Evolutionary conservation across 2,329 filamentous ascomycete genomes (phyloP), one percentile per base, ranked within the genome.

Genomic region (Arthrobotrys pseudoclavata): DNA sequence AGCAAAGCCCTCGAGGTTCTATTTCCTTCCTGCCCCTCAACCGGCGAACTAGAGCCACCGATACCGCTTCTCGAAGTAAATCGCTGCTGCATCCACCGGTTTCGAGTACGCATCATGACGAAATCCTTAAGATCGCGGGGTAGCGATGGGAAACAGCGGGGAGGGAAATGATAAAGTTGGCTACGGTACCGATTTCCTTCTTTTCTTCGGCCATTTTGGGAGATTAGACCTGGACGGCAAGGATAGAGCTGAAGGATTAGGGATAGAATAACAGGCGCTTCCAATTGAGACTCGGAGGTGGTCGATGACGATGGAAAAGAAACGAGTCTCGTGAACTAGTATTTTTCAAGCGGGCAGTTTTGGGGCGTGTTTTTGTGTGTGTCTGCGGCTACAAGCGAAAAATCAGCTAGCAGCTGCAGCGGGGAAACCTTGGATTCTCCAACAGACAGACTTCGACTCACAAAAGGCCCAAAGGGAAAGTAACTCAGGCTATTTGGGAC

Each of bases 81-180:
- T 63, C 47, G 42, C 60, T n/a, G 37, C 22, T 62, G 64, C 57
- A 55, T 20, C 45, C 53, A 66, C 31, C 57, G 20, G 47, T 66
- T 78, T 62, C 55, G 71, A 69, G 68, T 62, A 75, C 79, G 63
- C 74, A 75, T 66, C 50, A 62, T 69, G 64, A 63, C 81, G 82
- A 80, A 81, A 83, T 82, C 80, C 71, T 79, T 76, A 40, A 80
- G 71, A 79, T 80, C 80, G 79, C 79, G 69, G 74, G 79, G 68
- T 76, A 69, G 60, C 60, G 66, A 70, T 37, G 66, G 50, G 18
- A 26, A 42, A 18, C 52, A 52, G 55, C 57, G 70, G 70, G 64
- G 50, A n/a, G 26, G 45, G 61, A 34, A 55, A 37, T 15, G 20
- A 40, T 57, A 42, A 53, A 40, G 18, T 52, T 57, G 66, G 66